Evolutionary conservation across 805 yeast species (phyloP).

Genomic region (Komagataella pseudopastoris): DNA sequence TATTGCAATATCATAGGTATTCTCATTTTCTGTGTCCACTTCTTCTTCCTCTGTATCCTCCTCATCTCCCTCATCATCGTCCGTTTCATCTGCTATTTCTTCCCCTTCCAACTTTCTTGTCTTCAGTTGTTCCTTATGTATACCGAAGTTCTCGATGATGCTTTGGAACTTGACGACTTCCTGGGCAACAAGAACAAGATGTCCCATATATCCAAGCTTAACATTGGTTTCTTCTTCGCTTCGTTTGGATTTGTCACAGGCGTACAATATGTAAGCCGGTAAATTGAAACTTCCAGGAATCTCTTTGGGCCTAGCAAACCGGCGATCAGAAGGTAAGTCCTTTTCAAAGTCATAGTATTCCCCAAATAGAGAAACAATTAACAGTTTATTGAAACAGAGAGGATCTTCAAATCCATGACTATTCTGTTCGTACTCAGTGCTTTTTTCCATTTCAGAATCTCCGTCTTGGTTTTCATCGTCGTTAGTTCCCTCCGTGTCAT

Average conservation of each 20-base stretch:
- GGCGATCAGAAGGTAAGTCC: not conserved
- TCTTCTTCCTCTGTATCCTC: not conserved
- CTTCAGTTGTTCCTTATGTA: slow-evolving; percentile 16
- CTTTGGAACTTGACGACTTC: slow-evolving; percentile 41
- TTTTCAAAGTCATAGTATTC: slow-evolving; percentile 12
- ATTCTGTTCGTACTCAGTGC: not conserved
- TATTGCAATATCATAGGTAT: not conserved
- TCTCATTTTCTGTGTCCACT: not conserved
- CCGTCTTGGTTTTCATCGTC: slow-evolving; percentile 23
- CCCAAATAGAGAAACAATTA: slow-evolving; percentile 22
- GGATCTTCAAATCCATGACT: slow-evolving; percentile 14
- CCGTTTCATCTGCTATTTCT: slow-evolving; percentile 1
- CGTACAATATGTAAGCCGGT: slow-evolving; percentile 15
- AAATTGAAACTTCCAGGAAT: slow-evolving; percentile 19
- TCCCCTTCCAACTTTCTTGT: slow-evolving; percentile 15
- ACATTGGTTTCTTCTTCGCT: slow-evolving; percentile 23
- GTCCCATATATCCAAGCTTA: slow-evolving; percentile 48
- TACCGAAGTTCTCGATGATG: slow-evolving; percentile 19
- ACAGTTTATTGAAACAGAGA: slow-evolving; percentile 16
- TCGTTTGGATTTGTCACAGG: slow-evolving; percentile 14
- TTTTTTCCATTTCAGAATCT: slow-evolving; percentile 10
- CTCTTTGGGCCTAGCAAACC: not conserved
- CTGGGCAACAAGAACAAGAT: slow-evolving; percentile 40
- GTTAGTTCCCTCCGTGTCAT: slow-evolving; percentile 21
- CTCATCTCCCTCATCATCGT: not conserved